Percentiles rank a stretch among this genome's conserved stretches.
Evolutionary conservation across 2,329 filamentous ascomycete species (phyloP).

Genomic region (Xylaria sp.): DNA sequence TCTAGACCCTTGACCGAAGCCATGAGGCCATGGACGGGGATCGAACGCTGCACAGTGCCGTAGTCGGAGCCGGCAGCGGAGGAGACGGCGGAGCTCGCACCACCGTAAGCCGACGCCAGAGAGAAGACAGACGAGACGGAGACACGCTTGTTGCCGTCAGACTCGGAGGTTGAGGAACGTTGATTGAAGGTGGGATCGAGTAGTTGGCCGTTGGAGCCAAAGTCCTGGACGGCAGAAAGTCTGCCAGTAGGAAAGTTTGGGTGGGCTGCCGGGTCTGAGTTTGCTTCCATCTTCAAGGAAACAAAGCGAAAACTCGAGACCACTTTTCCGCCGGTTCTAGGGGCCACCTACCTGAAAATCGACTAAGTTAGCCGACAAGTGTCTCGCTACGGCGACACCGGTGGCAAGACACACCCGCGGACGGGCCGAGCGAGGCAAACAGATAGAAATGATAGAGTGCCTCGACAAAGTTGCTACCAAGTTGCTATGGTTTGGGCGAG

Average conservation of each 20-base stretch:
- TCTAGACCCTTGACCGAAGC: conserved; percentile 55
- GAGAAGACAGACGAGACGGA: conserved; percentile 80
- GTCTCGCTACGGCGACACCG: conserved; percentile 14
- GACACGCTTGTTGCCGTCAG: conserved; percentile 67
- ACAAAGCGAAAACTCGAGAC: conserved; percentile 27
- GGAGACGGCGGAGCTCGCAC: conserved; percentile 61
- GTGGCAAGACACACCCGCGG: conserved; percentile 10
- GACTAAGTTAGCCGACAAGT: conserved; percentile 13
- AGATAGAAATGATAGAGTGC: neutral
- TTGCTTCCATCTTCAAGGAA: conserved; percentile 37
- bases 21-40: conserved; percentile 58
- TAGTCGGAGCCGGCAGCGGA: conserved; percentile 65
- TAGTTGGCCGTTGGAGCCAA: conserved; percentile 49
- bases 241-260: conserved; percentile 23
- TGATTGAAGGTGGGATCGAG: conserved; percentile 61
- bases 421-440: conserved; percentile 2
- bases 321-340: conserved; percentile 20
- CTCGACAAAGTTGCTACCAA: neutral
- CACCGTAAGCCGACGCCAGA: conserved; percentile 68
- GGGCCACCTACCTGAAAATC: neutral
- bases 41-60: conserved; percentile 53
- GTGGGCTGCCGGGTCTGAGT: conserved; percentile 31
- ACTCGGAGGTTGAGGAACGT: conserved; percentile 59
- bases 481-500: neutral
- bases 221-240: conserved; percentile 34